A percentile compares a stretch with the other conserved stretches of the same genome.
These are phyloP conservation scores for Musa troglodytarum DNA, from an alignment of 176 grass and related monocot species.

Conservation along the genomic window DNA sequence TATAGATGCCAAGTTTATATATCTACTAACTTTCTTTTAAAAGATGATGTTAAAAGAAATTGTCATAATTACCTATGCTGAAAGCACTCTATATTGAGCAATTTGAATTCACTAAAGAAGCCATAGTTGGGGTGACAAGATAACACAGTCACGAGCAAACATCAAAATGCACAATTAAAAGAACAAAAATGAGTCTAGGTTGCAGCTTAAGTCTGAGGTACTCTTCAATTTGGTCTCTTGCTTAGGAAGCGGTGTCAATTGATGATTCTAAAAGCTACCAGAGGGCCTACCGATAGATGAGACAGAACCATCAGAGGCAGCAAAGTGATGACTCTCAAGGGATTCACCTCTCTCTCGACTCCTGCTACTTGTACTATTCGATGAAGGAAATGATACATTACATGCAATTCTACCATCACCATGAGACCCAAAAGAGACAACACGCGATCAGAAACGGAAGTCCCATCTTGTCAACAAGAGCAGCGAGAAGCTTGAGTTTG, in stretches of 20 bases:
- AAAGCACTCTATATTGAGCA: background rate
- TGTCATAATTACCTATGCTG: background rate
- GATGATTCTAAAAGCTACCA: slow-evolving; percentile 50
- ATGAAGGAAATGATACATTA: slow-evolving; percentile 54
- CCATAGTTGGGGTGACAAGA: background rate
- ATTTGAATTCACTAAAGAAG: background rate
- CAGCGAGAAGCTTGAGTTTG: slow-evolving; percentile 50
- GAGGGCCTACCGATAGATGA: slow-evolving; percentile 59
- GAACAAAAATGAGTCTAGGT: background rate
- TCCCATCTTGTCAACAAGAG: slow-evolving; percentile 45
- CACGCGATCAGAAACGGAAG: slow-evolving; percentile 39
- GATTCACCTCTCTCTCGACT: slow-evolving; percentile 53
- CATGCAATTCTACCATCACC: slow-evolving; percentile 36
- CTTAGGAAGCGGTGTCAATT: slow-evolving; percentile 22
- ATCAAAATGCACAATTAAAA: background rate
- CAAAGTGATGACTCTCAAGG: slow-evolving; percentile 31
- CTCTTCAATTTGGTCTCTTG: slow-evolving; percentile 35
- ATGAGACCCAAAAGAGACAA: slow-evolving; percentile 56
- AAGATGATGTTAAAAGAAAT: background rate
- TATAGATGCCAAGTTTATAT: background rate
- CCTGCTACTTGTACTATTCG: slow-evolving; percentile 45
- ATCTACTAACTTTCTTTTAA: no score
- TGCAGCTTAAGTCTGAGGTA: slow-evolving; percentile 42
- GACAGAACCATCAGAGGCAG: slow-evolving; percentile 36
- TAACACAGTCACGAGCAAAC: background rate